These are phyloP conservation scores for Bisporella sp. DNA, from an alignment of 2,329 filamentous ascomycete genomes.

Conservation along the genomic window DNA sequence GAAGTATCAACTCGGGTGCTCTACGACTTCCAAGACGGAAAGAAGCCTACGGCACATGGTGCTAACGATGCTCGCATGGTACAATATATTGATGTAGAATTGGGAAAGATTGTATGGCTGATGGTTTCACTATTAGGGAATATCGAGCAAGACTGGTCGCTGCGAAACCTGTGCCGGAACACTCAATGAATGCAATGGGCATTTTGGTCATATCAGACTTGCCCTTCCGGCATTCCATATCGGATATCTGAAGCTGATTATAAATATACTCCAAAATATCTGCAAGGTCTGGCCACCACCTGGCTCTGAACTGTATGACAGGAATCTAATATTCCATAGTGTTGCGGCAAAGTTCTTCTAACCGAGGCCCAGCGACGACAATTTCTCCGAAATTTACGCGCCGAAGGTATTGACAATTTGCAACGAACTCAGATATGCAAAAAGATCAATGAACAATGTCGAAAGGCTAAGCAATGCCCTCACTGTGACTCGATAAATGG, in stretches of 20 bases:
- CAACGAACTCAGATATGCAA: slow-evolving; percentile 79
- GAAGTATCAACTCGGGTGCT: slow-evolving; percentile 92
- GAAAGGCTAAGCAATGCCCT: slow-evolving; percentile 77
- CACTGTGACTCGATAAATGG: slow-evolving; percentile 81
- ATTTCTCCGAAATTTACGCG: slow-evolving; percentile 74
- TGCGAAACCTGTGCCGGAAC: slow-evolving; percentile 81
- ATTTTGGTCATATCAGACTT: slow-evolving; percentile 90
- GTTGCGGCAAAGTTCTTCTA: slow-evolving; percentile 79
- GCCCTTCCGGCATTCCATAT: slow-evolving; percentile 92
- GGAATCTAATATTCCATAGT: slow-evolving; percentile 32
- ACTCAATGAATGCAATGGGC: slow-evolving; percentile 81
- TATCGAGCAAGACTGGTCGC: slow-evolving; percentile 71
- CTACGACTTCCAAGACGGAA: slow-evolving; percentile 79
- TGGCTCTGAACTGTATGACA: slow-evolving; percentile 2
- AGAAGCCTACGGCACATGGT: slow-evolving; percentile 71
- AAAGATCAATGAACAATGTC: slow-evolving; percentile 80
- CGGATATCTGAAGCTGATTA: slow-evolving; percentile 90
- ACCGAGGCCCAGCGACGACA: slow-evolving; percentile 70
- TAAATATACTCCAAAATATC: slow-evolving; percentile 86
- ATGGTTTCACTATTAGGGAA: slow-evolving; percentile 46
- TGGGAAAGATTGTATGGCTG: not conserved
- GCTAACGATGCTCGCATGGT: slow-evolving; percentile 79
- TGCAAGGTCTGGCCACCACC: slow-evolving; percentile 57
- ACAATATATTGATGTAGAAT: slow-evolving; percentile 16
- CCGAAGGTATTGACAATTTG: slow-evolving; percentile 79